Percentiles rank a stretch among this genome's conserved stretches.
These are phyloP conservation scores for Phlebiopsis flavidoalba DNA, from an alignment of 768 basidiomycete genomes.

Conservation along the genomic window DNA sequence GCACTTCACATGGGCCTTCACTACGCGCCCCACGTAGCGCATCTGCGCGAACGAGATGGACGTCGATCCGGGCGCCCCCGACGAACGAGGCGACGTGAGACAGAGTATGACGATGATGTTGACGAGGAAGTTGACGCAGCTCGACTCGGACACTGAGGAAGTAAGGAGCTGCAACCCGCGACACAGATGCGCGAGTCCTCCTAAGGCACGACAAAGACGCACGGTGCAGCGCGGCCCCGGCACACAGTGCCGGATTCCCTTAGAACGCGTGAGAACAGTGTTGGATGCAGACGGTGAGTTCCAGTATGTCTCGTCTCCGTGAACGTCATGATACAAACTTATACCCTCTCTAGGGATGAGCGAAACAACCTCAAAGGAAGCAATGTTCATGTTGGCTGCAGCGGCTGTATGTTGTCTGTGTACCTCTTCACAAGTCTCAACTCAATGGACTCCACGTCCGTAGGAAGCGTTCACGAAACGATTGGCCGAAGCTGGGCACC, in stretches of 20 bases:
- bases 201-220: constrained; percentile 26
- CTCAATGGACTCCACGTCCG: not conserved
- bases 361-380: constrained; percentile 68
- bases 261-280: constrained; percentile 67
- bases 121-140: constrained; percentile 65
- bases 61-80: constrained; percentile 9
- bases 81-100: constrained; percentile 22
- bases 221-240: constrained; percentile 51
- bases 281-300: constrained; percentile 70
- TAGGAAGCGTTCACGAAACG: constrained; percentile 87
- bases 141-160: constrained; percentile 51
- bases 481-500: constrained; percentile 63
- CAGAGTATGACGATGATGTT: constrained; percentile 32
- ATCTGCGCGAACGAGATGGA: constrained; percentile 10
- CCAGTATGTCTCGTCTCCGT: constrained; percentile 1
- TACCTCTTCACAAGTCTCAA: not conserved
- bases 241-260: constrained; percentile 62
- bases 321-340: not conserved
- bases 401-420: constrained; percentile 53
- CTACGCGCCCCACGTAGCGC: constrained; percentile 2
- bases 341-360: constrained; percentile 42
- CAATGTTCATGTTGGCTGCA: constrained; percentile 64
- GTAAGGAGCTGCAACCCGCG: constrained; percentile 18
- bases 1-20: not conserved
- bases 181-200: constrained; percentile 3